phyloP scores from a whole-genome alignment of 2,329 filamentous ascomycete genomes.

The Biscogniauxia sp. region DNA sequence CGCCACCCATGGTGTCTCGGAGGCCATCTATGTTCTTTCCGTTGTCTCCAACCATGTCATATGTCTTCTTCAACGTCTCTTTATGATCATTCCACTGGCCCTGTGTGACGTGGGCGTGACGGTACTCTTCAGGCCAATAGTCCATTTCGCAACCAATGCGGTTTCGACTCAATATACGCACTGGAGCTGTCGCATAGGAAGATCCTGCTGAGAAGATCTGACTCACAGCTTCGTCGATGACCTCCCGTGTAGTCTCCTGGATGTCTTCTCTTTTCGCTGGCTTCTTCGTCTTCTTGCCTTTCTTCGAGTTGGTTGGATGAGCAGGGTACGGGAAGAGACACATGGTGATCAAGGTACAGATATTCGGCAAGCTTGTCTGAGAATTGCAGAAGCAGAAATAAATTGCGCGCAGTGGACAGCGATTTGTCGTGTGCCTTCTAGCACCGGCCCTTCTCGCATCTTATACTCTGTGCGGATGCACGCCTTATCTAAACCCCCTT shows the following conservation, averaged over 20 bases:
- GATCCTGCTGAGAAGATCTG: not conserved
- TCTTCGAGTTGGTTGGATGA: constrained; percentile 7
- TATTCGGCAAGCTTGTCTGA: constrained; percentile 1
- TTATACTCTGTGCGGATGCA: not conserved
- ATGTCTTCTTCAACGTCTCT: constrained; percentile 15
- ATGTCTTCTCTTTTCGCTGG: constrained; percentile 1
- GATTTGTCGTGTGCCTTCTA: not conserved
- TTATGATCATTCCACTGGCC: constrained; percentile 20
- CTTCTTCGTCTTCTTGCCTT: constrained; percentile 3
- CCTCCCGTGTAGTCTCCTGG: not conserved
- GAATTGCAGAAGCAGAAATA: not conserved
- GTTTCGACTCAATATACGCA: not conserved
- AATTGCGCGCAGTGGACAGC: not conserved
- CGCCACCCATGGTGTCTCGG: constrained; percentile 9
- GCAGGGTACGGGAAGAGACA: constrained; percentile 17
- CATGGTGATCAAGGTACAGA: constrained; percentile 4
- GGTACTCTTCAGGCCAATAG: constrained; percentile 13
- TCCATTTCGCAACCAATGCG: not conserved
- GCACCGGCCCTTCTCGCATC: not conserved
- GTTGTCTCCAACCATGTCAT: constrained; percentile 14
- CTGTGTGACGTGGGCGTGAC: constrained; percentile 17
- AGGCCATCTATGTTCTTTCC: constrained; percentile 15
- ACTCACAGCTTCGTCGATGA: constrained; percentile 5
- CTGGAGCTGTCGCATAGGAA: not conserved
- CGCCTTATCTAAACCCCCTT: not conserved